Percentiles rank a stretch among this genome's conserved stretches.
Evolutionary conservation across 805 yeast species (phyloP).

Genomic region (Teunomyces kruisii): DNA sequence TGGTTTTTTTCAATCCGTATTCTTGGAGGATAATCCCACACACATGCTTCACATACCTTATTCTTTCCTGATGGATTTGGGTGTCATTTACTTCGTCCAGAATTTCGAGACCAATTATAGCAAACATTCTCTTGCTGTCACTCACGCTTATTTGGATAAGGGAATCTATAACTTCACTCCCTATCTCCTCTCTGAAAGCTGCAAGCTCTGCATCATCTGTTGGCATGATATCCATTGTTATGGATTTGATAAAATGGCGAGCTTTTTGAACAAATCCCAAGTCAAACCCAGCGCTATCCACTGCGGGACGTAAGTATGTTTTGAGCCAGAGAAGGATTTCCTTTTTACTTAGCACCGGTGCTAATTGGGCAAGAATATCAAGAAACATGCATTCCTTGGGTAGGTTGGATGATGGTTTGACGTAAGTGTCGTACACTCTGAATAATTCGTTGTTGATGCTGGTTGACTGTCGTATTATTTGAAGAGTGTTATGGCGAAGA

Average conservation of each 20-base stretch:
- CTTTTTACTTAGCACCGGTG: slow-evolving; percentile 27
- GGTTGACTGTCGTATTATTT: slow-evolving; percentile 25
- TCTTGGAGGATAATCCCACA: slow-evolving; percentile 38
- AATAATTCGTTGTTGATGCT: slow-evolving; percentile 38
- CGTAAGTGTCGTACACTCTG: slow-evolving; percentile 28
- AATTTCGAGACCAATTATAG: slow-evolving; percentile 15
- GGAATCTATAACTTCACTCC: slow-evolving; percentile 19
- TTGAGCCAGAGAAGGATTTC: slow-evolving; percentile 49
- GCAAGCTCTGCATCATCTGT: slow-evolving; percentile 22
- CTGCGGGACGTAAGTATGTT: slow-evolving; percentile 48
- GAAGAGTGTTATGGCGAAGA: slow-evolving; percentile 35
- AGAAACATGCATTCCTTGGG: slow-evolving; percentile 39
- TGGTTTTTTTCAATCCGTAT: slow-evolving; percentile 43
- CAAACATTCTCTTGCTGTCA: slow-evolving; percentile 12
- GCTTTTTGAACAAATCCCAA: slow-evolving; percentile 34
- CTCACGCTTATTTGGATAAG: slow-evolving; percentile 28
- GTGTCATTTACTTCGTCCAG: slow-evolving; percentile 17
- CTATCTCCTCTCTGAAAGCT: slow-evolving; percentile 20
- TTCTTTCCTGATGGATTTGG: slow-evolving; percentile 48
- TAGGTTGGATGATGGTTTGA: slow-evolving; percentile 26
- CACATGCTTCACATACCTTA: slow-evolving; percentile 48
- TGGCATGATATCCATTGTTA: slow-evolving; percentile 15
- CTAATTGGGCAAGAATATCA: slow-evolving; percentile 33
- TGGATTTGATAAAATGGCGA: slow-evolving; percentile 23
- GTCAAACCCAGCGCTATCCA: slow-evolving; percentile 58